Percentiles rank a stretch among this genome's conserved stretches.
phyloP scores from a whole-genome alignment of 805 yeast species.

The Dipodascopsis tothii region DNA sequence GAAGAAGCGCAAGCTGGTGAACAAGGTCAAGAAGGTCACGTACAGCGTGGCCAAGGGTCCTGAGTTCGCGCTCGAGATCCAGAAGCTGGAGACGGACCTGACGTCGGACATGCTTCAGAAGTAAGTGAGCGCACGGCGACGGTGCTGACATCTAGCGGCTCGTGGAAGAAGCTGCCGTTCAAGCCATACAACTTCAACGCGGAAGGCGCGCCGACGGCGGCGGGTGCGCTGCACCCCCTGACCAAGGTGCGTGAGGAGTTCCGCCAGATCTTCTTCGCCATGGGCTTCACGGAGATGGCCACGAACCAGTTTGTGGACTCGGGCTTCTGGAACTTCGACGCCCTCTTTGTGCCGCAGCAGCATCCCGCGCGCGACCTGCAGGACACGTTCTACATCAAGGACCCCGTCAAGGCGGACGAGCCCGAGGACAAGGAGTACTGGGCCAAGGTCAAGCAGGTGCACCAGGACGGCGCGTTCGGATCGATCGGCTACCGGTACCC shows the following conservation, averaged over 20 bases:
- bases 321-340: slow-evolving; percentile 98
- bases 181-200: slow-evolving; percentile 95
- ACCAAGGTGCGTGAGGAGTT: slow-evolving; percentile 96
- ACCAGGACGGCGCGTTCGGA: slow-evolving; percentile 82
- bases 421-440: slow-evolving; percentile 78
- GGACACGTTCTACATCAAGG: slow-evolving; percentile 95
- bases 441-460: slow-evolving; percentile 73
- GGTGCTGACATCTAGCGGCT: slow-evolving; percentile 38
- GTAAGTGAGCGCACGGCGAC: background rate
- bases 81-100: slow-evolving; percentile 81
- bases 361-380: slow-evolving; percentile 99
- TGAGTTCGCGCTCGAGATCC: slow-evolving; percentile 74
- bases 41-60: slow-evolving; percentile 72
- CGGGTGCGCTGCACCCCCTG: slow-evolving; percentile 95
- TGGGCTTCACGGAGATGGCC: slow-evolving; percentile 99
- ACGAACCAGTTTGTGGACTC: slow-evolving; percentile 96
- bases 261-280: slow-evolving; percentile 91
- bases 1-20: slow-evolving; percentile 85
- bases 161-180: slow-evolving; percentile 78
- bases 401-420: slow-evolving; percentile 70
- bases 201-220: slow-evolving; percentile 75
- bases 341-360: slow-evolving; percentile 95
- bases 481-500: slow-evolving; percentile 98
- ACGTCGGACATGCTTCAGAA: slow-evolving; percentile 81
- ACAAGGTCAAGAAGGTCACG: slow-evolving; percentile 59